These are phyloP conservation scores for Canariomyces notabilis DNA, from an alignment of 2,329 filamentous ascomycete species.

Conservation along the genomic window DNA sequence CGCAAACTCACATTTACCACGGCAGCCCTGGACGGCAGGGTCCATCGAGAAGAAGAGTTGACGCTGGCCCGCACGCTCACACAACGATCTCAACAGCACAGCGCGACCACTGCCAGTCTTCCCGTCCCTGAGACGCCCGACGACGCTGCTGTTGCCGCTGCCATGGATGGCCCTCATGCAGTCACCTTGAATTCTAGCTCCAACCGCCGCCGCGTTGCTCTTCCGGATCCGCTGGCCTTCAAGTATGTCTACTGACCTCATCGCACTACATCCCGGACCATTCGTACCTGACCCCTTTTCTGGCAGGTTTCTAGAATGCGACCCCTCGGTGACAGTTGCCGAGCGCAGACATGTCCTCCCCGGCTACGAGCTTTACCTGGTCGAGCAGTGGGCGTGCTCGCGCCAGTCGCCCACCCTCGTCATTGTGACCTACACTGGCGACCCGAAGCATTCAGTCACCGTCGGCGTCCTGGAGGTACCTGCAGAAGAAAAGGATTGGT, in stretches of 20 bases:
- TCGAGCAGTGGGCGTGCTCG: slow-evolving; percentile 97
- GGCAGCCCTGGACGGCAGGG: slow-evolving; percentile 29
- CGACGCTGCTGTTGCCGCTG: slow-evolving; percentile 20
- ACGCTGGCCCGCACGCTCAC: slow-evolving; percentile 31
- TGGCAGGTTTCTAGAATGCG: slow-evolving; percentile 74
- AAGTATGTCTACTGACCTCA: slow-evolving; percentile 34
- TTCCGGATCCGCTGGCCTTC: slow-evolving; percentile 55
- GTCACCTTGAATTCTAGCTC: slow-evolving; percentile 28
- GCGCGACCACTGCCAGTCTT: slow-evolving; percentile 22
- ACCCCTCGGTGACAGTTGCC: slow-evolving; percentile 68
- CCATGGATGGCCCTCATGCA: slow-evolving; percentile 18
- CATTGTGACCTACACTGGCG: slow-evolving; percentile 89
- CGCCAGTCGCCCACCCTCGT: slow-evolving; percentile 84
- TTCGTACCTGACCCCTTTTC: slow-evolving; percentile 2
- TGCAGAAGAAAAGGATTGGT: slow-evolving; percentile 74
- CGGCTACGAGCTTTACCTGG: slow-evolving; percentile 89
- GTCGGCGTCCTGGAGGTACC: slow-evolving; percentile 80
- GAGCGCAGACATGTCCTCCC: slow-evolving; percentile 64
- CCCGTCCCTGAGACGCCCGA: slow-evolving; percentile 23
- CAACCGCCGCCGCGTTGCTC: slow-evolving; percentile 45
- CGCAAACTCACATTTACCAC: slow-evolving; percentile 34
- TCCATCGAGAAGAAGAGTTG: slow-evolving; percentile 36
- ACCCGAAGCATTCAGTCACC: slow-evolving; percentile 69
- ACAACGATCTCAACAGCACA: slow-evolving; percentile 22
- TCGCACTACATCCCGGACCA: background rate